These are phyloP conservation scores for Malassezia dermatis DNA, from an alignment of 1,284 basidiomycete species.

Conservation along the genomic window DNA sequence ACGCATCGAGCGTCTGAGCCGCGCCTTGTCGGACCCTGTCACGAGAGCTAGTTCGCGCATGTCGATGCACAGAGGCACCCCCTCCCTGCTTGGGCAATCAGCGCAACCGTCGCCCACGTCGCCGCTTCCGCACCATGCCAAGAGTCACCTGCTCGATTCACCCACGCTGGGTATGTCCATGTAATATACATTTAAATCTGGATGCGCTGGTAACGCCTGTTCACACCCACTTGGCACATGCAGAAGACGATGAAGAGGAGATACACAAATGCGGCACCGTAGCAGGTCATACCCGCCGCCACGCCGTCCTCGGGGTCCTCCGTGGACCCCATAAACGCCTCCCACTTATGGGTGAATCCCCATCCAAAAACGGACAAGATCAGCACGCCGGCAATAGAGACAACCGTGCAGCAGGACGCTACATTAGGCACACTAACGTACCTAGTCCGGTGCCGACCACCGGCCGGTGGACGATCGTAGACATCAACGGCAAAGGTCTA, in stretches of 20 bases:
- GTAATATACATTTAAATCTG: slow-evolving; percentile 18
- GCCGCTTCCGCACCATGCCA: not conserved
- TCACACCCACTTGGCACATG: slow-evolving; percentile 50
- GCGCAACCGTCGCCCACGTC: slow-evolving; percentile 1
- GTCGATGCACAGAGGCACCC: not conserved
- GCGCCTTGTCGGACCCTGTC: not conserved
- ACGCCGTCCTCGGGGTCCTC: slow-evolving; percentile 51
- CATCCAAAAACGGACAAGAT: slow-evolving; percentile 50
- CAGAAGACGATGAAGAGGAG: slow-evolving; percentile 53
- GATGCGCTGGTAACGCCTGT: slow-evolving; percentile 40
- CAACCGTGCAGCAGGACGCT: slow-evolving; percentile 54
- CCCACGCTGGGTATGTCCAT: not conserved
- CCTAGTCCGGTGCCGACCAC: slow-evolving; percentile 33
- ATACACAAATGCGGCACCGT: slow-evolving; percentile 52
- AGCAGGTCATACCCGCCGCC: slow-evolving; percentile 51
- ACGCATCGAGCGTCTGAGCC: slow-evolving; percentile 37
- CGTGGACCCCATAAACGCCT: slow-evolving; percentile 52
- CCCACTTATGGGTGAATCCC: slow-evolving; percentile 45
- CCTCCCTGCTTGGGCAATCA: not conserved
- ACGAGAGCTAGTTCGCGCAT: not conserved
- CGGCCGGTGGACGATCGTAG: slow-evolving; percentile 23
- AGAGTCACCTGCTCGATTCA: not conserved
- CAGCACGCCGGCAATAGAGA: slow-evolving; percentile 53
- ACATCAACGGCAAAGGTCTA: not conserved
- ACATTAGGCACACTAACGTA: slow-evolving; percentile 13